Conservation (phyloP, 352 stramenopile species). For the Phytophthora tubulina region DNA sequence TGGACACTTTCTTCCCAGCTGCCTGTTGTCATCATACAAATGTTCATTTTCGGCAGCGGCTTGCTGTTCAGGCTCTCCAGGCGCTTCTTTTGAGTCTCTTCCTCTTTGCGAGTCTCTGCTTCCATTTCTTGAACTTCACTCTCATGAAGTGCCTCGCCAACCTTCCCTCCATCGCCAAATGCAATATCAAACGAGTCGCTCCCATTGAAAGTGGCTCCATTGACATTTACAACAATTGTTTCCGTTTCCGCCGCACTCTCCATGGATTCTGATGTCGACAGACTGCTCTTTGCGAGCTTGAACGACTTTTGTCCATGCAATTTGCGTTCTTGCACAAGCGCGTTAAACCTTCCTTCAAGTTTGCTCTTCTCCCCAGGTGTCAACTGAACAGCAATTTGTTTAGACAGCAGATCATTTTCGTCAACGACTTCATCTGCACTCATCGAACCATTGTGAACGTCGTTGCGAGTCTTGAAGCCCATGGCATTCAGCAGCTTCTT, state of each 20-base stretch:
- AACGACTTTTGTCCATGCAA: conserved; percentile 28
- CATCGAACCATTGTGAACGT: conserved; percentile 64
- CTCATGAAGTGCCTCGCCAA: conserved; percentile 38
- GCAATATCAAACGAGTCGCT: conserved; percentile 46
- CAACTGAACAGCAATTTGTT: conserved; percentile 58
- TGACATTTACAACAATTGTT: conserved; percentile 31
- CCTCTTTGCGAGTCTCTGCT: conserved; percentile 28
- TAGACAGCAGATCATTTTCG: conserved; percentile 33
- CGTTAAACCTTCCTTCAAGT: conserved; percentile 51
- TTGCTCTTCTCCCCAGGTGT: conserved; percentile 47
- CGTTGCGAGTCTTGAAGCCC: conserved; percentile 48
- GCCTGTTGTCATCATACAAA: conserved; percentile 76
- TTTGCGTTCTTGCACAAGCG: conserved; percentile 52
- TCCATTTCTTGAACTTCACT: conserved; percentile 39
- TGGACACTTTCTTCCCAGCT: conserved; percentile 77
- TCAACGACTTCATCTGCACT: conserved; percentile 53
- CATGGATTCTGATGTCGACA: background rate
- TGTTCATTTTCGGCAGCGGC: conserved; percentile 69
- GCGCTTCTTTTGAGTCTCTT: conserved; percentile 37
- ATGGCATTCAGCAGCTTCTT: conserved; percentile 53
- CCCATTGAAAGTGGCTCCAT: conserved; percentile 42
- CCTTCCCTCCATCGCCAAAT: conserved; percentile 40
- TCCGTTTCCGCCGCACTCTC: conserved; percentile 16
- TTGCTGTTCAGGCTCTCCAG: conserved; percentile 33
- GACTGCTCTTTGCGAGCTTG: conserved; percentile 23